These are phyloP conservation scores for Guyanaporus albipodus DNA, from an alignment of 768 basidiomycete species.

Conservation along the genomic window DNA sequence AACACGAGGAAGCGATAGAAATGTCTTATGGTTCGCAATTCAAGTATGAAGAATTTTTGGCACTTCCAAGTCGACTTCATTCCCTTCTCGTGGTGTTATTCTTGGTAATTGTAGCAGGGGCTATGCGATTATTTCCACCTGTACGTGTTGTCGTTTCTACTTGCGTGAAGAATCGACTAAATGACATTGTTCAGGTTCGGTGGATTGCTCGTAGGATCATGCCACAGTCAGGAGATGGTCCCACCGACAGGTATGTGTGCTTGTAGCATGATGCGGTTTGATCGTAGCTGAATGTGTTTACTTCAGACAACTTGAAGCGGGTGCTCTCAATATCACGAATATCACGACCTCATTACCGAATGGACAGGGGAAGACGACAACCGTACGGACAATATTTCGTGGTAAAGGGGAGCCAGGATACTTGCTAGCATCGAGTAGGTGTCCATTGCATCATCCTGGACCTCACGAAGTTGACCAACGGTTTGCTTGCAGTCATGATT, in stretches of 20 bases:
- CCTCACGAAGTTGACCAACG: background rate
- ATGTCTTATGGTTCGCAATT: constrained; percentile 65
- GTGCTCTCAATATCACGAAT: constrained; percentile 63
- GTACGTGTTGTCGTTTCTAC: constrained; percentile 31
- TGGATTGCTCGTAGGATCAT: constrained; percentile 50
- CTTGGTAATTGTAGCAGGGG: constrained; percentile 14
- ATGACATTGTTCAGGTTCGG: constrained; percentile 36
- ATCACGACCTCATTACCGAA: constrained; percentile 57
- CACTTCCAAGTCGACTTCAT: constrained; percentile 36
- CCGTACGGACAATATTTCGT: constrained; percentile 55
- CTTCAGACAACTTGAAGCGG: constrained; percentile 52
- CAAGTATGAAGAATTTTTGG: constrained; percentile 70
- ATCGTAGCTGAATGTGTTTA: background rate
- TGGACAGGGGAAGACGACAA: constrained; percentile 36
- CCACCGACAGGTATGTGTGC: constrained; percentile 53
- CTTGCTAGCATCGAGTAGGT: constrained; percentile 15
- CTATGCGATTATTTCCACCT: constrained; percentile 32
- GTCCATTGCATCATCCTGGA: background rate
- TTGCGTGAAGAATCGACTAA: background rate
- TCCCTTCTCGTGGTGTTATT: constrained; percentile 40
- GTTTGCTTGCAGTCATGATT: constrained; percentile 56
- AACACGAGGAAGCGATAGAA: constrained; percentile 15
- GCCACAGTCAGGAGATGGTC: constrained; percentile 56
- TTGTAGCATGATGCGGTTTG: background rate
- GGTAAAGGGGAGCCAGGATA: constrained; percentile 81